Evolutionary conservation across 495 filamentous ascomycete species (phyloP), one percentile per base, ranked within the genome.

Genomic region (Aspergillus carlsbadensis): DNA sequence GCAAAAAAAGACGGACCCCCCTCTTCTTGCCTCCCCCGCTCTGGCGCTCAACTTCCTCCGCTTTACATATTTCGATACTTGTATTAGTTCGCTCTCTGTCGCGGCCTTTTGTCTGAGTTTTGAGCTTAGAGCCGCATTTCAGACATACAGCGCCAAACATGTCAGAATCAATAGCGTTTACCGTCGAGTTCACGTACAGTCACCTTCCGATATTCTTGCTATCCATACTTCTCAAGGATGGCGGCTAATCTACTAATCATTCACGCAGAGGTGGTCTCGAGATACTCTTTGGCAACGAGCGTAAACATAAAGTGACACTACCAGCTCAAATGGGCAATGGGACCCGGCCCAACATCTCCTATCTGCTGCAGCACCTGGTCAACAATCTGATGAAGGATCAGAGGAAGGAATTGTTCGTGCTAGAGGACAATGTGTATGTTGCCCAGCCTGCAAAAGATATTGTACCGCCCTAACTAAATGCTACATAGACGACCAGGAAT

Each of bases 391-490:
- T 98, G 90, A 87, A 83, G 55, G 92, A 96, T 66, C 77, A 78
- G n/a, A 80, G 92, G 57, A 87, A 86, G 59, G 94, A 97, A 46
- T 76, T 97, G 52, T 98, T 98, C 65, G 86, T 98, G 17, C 76
- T 96, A 51, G 89, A 96, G 59, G 84, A 82, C 60, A 86, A 89
- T 63, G 86, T 98, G 94, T 98, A 83, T 61, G 89, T 75, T 10
- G 2, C 22, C 26, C 21, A 5, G 1, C 15, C 10, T 34, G 17
- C 21, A 18, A 58, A 15, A 41, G 3, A 10, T n/a, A n/a, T n/a
- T n/a, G 17, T 20, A 26, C 6, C 29, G 21, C 26, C 26, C 26
- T 40, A 17, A 18, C 48, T 57, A 47, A 59, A 62, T 44, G 52
- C 37, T 5, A 33, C 14, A 44, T 61, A 98, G 94, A 31, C 90